These are phyloP conservation scores for Entonaema liquescens DNA, from an alignment of 495 filamentous ascomycete species.

Conservation along the genomic window DNA sequence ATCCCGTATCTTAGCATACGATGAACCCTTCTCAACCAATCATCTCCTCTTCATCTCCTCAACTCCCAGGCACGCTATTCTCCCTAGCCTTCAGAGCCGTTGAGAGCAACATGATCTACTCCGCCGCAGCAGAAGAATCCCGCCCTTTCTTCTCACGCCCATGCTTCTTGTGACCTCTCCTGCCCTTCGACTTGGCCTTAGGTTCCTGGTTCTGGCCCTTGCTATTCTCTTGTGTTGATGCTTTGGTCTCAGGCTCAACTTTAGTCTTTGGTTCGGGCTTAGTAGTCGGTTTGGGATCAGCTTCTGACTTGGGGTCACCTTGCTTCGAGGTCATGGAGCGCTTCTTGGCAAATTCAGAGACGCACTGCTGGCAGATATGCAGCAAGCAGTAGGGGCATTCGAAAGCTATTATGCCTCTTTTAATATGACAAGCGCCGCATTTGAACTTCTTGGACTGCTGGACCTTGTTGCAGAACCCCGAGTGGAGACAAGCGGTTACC, in stretches of 20 bases:
- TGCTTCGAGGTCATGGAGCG: constrained; percentile 1
- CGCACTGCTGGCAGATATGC: constrained; percentile 42
- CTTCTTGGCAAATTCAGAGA: constrained; percentile 27
- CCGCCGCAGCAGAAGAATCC: background rate
- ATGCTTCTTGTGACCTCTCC: background rate
- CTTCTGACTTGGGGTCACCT: background rate
- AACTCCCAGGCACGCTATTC: background rate
- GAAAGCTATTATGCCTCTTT: constrained; percentile 41
- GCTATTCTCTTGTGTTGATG: background rate
- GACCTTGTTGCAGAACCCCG: constrained; percentile 38
- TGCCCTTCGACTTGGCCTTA: background rate
- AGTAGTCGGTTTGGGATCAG: background rate
- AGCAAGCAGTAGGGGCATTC: constrained; percentile 43
- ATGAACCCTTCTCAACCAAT: background rate
- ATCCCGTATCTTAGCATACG: background rate
- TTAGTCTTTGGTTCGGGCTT: background rate
- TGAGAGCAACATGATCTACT: background rate
- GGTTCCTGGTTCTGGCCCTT: background rate
- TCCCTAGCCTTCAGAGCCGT: background rate
- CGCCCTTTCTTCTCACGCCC: background rate
- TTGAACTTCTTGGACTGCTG: constrained; percentile 42
- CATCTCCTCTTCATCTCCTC: background rate
- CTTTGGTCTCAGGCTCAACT: background rate
- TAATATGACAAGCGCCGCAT: constrained; percentile 37
- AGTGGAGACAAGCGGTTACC: constrained; percentile 35